Conservation (phyloP, 140 eudicot species). For the Ambrosia hybrid region DNA sequence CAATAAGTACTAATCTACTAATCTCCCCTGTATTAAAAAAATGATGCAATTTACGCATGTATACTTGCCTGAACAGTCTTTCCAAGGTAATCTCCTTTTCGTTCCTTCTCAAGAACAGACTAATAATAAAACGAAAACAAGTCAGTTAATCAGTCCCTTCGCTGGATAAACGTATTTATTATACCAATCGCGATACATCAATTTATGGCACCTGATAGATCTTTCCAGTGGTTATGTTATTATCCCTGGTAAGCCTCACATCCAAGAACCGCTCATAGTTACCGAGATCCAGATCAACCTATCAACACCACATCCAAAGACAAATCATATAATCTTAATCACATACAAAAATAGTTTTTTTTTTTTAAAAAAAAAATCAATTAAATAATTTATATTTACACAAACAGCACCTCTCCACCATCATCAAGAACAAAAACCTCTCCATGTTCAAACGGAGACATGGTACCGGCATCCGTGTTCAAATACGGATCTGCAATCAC, state of each 20-base stretch:
- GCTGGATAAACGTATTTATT: background rate
- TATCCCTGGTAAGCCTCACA: conserved; percentile 88
- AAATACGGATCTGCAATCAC: conserved; percentile 80
- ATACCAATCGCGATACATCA: conserved; percentile 1
- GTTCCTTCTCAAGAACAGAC: conserved; percentile 92
- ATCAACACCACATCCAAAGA: conserved; percentile 2
- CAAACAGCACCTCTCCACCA: conserved; percentile 88
- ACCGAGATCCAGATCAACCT: conserved; percentile 91
- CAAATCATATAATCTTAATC: background rate
- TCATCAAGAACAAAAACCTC: conserved; percentile 97
- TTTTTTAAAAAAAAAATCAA: too few species aligned
- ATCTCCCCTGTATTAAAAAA: too few species aligned
- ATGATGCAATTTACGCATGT: background rate
- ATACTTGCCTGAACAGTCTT: conserved; percentile 84
- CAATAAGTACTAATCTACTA: conserved; percentile 16
- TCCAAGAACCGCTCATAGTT: conserved; percentile 93
- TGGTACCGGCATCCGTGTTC: conserved; percentile 96
- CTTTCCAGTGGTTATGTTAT: conserved; percentile 92
- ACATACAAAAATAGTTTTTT: background rate
- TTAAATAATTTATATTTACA: background rate
- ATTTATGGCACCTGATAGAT: conserved; percentile 73
- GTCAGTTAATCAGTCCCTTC: background rate
- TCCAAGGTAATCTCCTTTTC: conserved; percentile 93
- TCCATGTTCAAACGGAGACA: conserved; percentile 98
- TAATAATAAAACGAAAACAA: conserved; percentile 28